Percentiles rank a stretch among this genome's conserved stretches.
phyloP scores from a whole-genome alignment of 2,329 filamentous ascomycete species.

The Xylaria sp. region DNA sequence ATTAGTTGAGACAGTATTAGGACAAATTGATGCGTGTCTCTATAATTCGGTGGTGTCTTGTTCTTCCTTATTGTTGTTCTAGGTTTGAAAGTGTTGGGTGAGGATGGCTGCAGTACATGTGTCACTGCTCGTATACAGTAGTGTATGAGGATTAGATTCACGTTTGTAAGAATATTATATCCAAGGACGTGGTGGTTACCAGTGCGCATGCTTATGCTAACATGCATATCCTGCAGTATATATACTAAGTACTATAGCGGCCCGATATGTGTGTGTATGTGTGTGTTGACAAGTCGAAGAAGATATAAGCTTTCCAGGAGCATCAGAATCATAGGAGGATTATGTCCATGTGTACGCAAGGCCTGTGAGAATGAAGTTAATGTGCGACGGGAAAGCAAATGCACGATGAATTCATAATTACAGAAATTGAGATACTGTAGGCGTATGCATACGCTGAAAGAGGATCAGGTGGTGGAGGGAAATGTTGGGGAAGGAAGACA shows the following conservation, averaged over 20 bases:
- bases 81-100: too few species aligned
- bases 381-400: neutral
- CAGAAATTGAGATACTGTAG: neutral
- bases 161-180: conserved; percentile 1
- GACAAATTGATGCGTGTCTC: neutral
- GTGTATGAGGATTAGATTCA: neutral
- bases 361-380: neutral
- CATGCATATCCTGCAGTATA: too few species aligned
- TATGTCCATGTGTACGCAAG: neutral
- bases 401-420: conserved; percentile 12
- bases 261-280: neutral
- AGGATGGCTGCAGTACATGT: neutral
- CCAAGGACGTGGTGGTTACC: neutral
- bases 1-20: conserved; percentile 1
- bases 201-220: neutral
- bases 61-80: neutral
- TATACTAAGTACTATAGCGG: too few species aligned
- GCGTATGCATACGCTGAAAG: neutral
- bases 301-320: neutral
- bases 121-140: neutral
- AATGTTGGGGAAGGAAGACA: neutral
- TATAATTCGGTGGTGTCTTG: neutral
- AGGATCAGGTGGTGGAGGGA: neutral
- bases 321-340: neutral
- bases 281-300: neutral